phyloP scores from a whole-genome alignment of 1,139 yeast genomes.

The Hansenula anomala region DNA sequence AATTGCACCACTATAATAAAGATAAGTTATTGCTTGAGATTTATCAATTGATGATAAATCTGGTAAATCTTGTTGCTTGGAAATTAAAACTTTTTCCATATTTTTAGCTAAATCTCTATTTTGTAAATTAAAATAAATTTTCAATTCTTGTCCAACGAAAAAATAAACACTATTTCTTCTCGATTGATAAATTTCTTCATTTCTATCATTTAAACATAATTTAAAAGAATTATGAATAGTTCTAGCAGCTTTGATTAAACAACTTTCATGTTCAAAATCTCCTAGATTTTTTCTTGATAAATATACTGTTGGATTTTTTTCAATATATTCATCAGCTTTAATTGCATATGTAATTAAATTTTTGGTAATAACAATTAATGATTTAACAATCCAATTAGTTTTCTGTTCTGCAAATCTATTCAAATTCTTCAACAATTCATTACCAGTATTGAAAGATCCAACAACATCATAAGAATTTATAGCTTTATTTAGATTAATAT shows the following conservation, averaged over 20 bases:
- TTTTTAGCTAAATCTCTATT: constrained; percentile 77
- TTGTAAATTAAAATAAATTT: constrained; percentile 63
- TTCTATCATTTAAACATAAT: constrained; percentile 74
- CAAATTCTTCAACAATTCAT: constrained; percentile 40
- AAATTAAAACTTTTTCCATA: constrained; percentile 65
- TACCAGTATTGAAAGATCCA: constrained; percentile 34
- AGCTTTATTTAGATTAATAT: constrained; percentile 6
- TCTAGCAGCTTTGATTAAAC: constrained; percentile 54
- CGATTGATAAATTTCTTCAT: constrained; percentile 41
- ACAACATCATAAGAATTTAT: constrained; percentile 7
- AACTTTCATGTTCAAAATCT: constrained; percentile 21
- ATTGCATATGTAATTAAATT: constrained; percentile 44
- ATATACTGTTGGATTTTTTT: constrained; percentile 11
- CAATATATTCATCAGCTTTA: constrained; percentile 18
- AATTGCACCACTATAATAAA: constrained; percentile 63
- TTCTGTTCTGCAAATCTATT: constrained; percentile 61
- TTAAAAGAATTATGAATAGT: constrained; percentile 70
- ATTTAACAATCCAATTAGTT: constrained; percentile 62
- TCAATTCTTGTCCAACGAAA: constrained; percentile 69
- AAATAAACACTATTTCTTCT: constrained; percentile 68
- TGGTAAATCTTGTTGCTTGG: constrained; percentile 51
- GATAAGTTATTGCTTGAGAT: constrained; percentile 53
- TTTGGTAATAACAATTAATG: constrained; percentile 49
- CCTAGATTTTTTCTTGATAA: constrained; percentile 8
- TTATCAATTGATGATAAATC: constrained; percentile 39